Evolutionary conservation across 169 alveolate species (phyloP), one percentile per base, ranked within the genome.

Genomic region (Plasmodium vinckei): DNA sequence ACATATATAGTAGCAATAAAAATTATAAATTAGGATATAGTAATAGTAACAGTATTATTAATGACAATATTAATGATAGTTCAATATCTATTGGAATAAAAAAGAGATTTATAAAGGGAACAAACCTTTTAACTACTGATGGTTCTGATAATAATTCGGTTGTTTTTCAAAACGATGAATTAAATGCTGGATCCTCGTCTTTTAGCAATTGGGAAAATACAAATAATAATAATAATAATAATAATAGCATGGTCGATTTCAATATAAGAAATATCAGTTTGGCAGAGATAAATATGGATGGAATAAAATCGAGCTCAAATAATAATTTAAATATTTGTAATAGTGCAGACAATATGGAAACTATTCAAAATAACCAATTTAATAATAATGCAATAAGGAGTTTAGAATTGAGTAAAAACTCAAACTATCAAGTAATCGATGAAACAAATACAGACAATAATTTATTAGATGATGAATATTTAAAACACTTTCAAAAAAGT

Each of bases 401-500:
- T 53, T 9, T 2, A 23, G 69, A 39, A 13, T 21, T 47, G 44
- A 21, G 25, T 68, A 17, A 23, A 12, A 63, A 63, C 23, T 25
- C 49, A 49, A 60, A 9, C 25, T 9, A 25, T 27, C 19, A 19
- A 33, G 27, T 46, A 42, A 19, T 25, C 7, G 68, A 2, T 25
- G 23, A 71, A 49, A 15, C 25, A 12, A 1, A 3, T n/a, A 67
- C 25, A 12, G 12, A 12, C 12, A 53, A 33, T 19, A 60, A 61
- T n/a, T 82, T 67, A 49, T 21, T 19, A 12, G 44, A 56, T 56
- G 60, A 13, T 53, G 90, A 67, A 42, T 67, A 82, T 47, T n/a
- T 33, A 25, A 82, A 54, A 9, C 44, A 60, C 13, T 67, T 82
- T 54, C 90, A 82, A 47, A 65, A 82, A n/a, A 82, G 65, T 42